Evolutionary conservation across 441 rosid genomes (phyloP), one percentile per base, ranked within the genome.

Genomic region (Croton setiger): DNA sequence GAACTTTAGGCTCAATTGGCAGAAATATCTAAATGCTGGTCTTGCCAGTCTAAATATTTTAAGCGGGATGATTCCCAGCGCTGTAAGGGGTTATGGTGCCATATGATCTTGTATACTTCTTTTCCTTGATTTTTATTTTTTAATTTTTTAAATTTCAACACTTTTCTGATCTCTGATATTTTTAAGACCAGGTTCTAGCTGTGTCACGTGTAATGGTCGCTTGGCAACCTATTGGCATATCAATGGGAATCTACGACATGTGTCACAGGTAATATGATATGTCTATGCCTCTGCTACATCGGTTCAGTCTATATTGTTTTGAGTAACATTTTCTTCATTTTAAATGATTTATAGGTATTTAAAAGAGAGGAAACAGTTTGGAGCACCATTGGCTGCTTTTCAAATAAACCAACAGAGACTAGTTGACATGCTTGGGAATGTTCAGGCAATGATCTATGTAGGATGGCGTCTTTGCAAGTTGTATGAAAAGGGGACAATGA

Each of bases 401-500:
- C 97, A 89, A 74, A 56, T 95, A 66, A 95, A 86, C 83, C 99
- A 95, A 75, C 93, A 87, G 84, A 95, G 90, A 83, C 97, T 95
- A 72, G 91, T 90, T 51, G 79, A 79, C 61, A 92, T 95, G 86
- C 81, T 92, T 71, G 96, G 98, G 18, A 88, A 90, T 77, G 80
- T 95, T 68, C 97, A 95, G 78, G 98, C 95, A 12, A 92, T 95
- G 97, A 62, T 81, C 75, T 87, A 92, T 7, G 83, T 95, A 72
- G 98, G 98, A 71, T 95, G 97, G 98, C 93, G 95, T 72, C 87
- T 95, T 52, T 95, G 99, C 85, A 92, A 92, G 79, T 67, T 90
- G 68, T 95, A 90, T 48, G 97, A 95, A 77, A 60, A 65, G 9
- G 96, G 95, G 72, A 83, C 74, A 72, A 88, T 95, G 95, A 95